phyloP scores from a whole-genome alignment of 1,284 basidiomycete species.

The Fomitopsis schrenkii region DNA sequence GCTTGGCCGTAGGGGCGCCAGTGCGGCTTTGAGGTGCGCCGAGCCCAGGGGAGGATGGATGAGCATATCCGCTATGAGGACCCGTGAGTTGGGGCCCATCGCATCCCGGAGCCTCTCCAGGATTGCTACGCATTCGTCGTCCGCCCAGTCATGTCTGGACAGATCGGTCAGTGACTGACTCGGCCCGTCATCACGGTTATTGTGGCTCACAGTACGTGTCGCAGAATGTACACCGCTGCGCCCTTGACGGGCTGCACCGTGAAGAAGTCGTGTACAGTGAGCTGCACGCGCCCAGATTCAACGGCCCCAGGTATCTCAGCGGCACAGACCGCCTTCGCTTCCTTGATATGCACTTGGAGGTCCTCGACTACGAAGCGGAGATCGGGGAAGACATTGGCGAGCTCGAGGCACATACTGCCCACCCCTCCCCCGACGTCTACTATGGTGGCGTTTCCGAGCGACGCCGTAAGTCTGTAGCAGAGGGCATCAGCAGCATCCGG shows the following conservation, averaged over 20 bases:
- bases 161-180: background rate
- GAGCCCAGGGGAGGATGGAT: constrained; percentile 8
- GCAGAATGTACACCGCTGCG: constrained; percentile 24
- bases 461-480: constrained; percentile 12
- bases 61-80: constrained; percentile 7
- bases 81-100: constrained; percentile 5
- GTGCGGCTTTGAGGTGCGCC: constrained; percentile 1
- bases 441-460: constrained; percentile 7
- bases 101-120: constrained; percentile 3
- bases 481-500: background rate
- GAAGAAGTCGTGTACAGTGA: constrained; percentile 28
- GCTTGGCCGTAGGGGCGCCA: constrained; percentile 10
- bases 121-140: constrained; percentile 9
- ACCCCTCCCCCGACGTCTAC: constrained; percentile 20
- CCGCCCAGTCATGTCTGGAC: constrained; percentile 3
- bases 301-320: constrained; percentile 6
- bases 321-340: constrained; percentile 9
- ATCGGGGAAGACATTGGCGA: constrained; percentile 9
- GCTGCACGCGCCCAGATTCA: background rate
- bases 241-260: constrained; percentile 23
- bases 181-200: background rate
- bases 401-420: constrained; percentile 11
- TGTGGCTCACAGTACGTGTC: constrained; percentile 21
- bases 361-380: constrained; percentile 21
- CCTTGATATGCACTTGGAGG: constrained; percentile 5